Percentiles rank a stretch among this genome's conserved stretches.
Conservation (phyloP, 2,329 filamentous ascomycete species). For the Venturia pyrina region DNA sequence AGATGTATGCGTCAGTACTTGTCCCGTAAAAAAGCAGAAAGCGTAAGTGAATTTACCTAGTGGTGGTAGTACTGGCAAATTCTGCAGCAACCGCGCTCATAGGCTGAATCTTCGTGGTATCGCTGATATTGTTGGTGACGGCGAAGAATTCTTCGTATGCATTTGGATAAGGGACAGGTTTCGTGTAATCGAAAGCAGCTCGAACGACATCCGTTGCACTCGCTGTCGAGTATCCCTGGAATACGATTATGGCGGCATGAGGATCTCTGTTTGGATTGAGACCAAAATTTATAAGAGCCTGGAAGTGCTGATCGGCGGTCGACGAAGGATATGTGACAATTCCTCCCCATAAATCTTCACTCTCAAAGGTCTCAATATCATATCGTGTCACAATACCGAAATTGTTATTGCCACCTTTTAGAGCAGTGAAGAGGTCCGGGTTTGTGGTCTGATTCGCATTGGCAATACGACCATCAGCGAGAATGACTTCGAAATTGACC, state of each 20-base stretch:
- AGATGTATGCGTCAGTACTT: background rate
- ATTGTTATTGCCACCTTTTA: slow-evolving; percentile 28
- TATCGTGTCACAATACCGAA: slow-evolving; percentile 27
- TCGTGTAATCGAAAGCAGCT: slow-evolving; percentile 17
- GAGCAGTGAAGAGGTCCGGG: slow-evolving; percentile 22
- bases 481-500: slow-evolving; percentile 25
- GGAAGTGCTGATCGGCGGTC: background rate
- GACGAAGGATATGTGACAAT: background rate
- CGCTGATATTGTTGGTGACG: background rate
- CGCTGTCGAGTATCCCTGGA: slow-evolving; percentile 7
- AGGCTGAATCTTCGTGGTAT: background rate
- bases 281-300: slow-evolving; percentile 3
- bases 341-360: slow-evolving; percentile 9
- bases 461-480: slow-evolving; percentile 13
- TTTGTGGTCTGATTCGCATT: slow-evolving; percentile 13
- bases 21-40: background rate
- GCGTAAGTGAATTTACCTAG: background rate
- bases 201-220: slow-evolving; percentile 4
- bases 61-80: background rate
- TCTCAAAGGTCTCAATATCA: slow-evolving; percentile 13
- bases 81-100: background rate
- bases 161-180: background rate
- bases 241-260: slow-evolving; percentile 3
- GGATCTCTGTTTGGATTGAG: slow-evolving; percentile 5
- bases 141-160: slow-evolving; percentile 5